phyloP scores from a whole-genome alignment of 2,329 filamentous ascomycete genomes.

The Scorias spongiosa region DNA sequence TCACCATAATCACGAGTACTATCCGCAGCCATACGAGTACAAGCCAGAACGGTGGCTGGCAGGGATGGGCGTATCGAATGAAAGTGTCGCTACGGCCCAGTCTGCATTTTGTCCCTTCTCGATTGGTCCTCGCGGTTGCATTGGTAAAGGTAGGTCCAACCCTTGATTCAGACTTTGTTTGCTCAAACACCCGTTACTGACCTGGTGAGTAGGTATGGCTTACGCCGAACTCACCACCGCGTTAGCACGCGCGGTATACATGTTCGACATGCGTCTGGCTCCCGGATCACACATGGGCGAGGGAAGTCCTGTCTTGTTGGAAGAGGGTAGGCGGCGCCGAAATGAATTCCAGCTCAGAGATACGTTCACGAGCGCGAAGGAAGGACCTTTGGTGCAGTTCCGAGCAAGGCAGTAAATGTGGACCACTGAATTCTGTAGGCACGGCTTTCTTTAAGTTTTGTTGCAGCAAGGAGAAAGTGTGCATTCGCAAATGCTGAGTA shows the following conservation, averaged over 20 bases:
- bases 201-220: constrained; percentile 1
- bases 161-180: background rate
- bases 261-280: constrained; percentile 7
- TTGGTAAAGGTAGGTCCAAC: constrained; percentile 37
- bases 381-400: constrained; percentile 50
- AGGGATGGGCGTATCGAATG: background rate
- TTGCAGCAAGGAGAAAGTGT: too few relatives aligned
- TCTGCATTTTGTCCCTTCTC: constrained; percentile 61
- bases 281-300: constrained; percentile 40
- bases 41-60: constrained; percentile 15
- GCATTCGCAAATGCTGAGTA: too few relatives aligned
- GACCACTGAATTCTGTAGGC: too few relatives aligned
- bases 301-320: constrained; percentile 30
- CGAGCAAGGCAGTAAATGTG: constrained; percentile 5
- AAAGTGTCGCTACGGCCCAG: constrained; percentile 31
- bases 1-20: constrained; percentile 21
- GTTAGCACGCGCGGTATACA: constrained; percentile 2
- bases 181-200: background rate
- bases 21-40: constrained; percentile 14
- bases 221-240: constrained; percentile 5
- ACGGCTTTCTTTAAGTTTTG: too few relatives aligned
- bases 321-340: constrained; percentile 39
- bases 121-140: constrained; percentile 53
- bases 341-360: constrained; percentile 54
- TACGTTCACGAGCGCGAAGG: constrained; percentile 56